Conservation (phyloP, 78 protist genomes). For the Creolimax fragrantissima region DNA sequence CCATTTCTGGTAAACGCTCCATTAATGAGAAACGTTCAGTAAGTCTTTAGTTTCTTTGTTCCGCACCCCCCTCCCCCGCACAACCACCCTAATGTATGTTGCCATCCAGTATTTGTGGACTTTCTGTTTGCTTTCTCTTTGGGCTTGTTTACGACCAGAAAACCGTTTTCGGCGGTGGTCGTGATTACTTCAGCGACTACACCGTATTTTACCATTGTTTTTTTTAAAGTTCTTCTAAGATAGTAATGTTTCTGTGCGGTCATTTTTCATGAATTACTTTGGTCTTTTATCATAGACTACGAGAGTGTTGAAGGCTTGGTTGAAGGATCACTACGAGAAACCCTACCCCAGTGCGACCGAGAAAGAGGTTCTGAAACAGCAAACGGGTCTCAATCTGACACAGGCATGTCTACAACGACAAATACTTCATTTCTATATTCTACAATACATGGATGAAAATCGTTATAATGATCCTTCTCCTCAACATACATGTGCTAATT, state of each 20-base stretch:
- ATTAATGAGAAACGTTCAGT: no score
- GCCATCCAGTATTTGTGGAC: neutral
- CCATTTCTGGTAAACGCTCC: no score
- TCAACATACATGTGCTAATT: no score
- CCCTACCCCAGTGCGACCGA: neutral
- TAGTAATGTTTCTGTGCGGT: neutral
- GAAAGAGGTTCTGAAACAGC: neutral
- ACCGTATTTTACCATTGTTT: no score
- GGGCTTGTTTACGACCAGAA: neutral
- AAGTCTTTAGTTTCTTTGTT: no score
- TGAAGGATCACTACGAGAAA: neutral
- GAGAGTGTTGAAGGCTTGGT: neutral
- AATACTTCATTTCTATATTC: no score
- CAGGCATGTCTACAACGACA: neutral
- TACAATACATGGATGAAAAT: no score
- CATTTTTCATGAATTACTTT: no score
- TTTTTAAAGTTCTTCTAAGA: no score
- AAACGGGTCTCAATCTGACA: neutral
- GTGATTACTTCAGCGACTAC: neutral
- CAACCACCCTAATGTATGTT: no score
- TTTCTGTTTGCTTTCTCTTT: neutral
- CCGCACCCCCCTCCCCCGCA: no score
- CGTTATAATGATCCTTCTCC: no score
- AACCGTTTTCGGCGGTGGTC: neutral
- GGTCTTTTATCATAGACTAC: neutral